Base-by-base conservation (phyloP, 2,329 filamentous ascomycete species). In the Neofusicoccum sp. region DNA sequence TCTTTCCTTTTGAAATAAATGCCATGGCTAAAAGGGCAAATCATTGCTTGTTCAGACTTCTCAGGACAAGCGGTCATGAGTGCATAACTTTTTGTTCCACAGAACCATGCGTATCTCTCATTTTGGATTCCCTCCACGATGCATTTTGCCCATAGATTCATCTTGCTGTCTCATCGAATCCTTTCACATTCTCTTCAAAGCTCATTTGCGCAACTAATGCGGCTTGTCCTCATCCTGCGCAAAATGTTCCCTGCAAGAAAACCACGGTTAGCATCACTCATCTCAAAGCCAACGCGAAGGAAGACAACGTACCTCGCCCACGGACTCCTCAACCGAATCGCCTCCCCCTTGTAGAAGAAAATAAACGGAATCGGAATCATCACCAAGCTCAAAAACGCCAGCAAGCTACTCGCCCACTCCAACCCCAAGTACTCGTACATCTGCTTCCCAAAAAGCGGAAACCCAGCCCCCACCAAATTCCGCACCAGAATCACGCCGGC, bases 281-380 rank as follows among this genome's bases (percentile, higher is more conserved):
- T 22, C 1, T 22, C 22, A 22, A 22, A 22, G 22, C 22, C 22
- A 22, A 22, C 22, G 22, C 22, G 22, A 22, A 44, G 22, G 22
- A 7, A 2, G 12, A 14, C 2, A 3, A 44, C 41, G 9, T 44
- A 44, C 41, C 63, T 64, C 33, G 64, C 64, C 61, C 62, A 65
- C 62, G 58, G 63, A 37, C 66, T 67, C 60, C 56, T 60, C 60
- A 41, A 6, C 50, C 66, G 29, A 31, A 68, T 69, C 56, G 71
- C 59, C 43, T 69, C 66, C 4, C 76, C 76, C 62, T 68, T 71
- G 43, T 71, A 73, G 56, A 76, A 78, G 62, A 78, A 77, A 9
- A 79, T 67, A 43, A 77, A 76, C 2, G 77, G 77, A 29, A 77
- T 74, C 3, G 75, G 74, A 2, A 76, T 71, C 22, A 79, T 66